phyloP scores from a whole-genome alignment of 2,329 filamentous ascomycete species.

The Trichoderma arundinaceum region DNA sequence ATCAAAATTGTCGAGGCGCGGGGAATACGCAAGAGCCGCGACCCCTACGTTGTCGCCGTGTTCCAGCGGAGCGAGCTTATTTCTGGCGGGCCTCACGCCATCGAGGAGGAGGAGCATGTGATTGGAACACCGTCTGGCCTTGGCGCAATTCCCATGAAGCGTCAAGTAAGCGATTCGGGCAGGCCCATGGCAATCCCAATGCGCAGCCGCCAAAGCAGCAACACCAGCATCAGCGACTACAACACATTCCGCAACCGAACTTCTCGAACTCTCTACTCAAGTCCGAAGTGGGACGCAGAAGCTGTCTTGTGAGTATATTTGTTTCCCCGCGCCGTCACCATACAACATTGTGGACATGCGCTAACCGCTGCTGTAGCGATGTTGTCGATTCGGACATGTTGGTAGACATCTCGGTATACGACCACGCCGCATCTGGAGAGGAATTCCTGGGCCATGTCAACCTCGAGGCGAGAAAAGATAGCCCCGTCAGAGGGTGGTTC shows the following conservation, averaged over 20 bases:
- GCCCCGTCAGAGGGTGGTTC: conserved; percentile 84
- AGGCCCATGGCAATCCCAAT: conserved; percentile 93
- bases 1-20: conserved; percentile 88
- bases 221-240: conserved; percentile 79
- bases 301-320: conserved; percentile 80
- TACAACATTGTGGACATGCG: conserved; percentile 21
- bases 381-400: conserved; percentile 90
- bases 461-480: conserved; percentile 70
- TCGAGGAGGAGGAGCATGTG: conserved; percentile 64
- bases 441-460: conserved; percentile 91
- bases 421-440: conserved; percentile 78
- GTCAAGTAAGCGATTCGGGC: conserved; percentile 80
- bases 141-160: conserved; percentile 65
- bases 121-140: conserved; percentile 54
- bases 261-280: conserved; percentile 66
- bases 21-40: conserved; percentile 78
- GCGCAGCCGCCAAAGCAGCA: conserved; percentile 95
- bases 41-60: conserved; percentile 94
- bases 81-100: conserved; percentile 76
- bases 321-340: not conserved
- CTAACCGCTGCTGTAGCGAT: conserved; percentile 63
- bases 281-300: conserved; percentile 94
- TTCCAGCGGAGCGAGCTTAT: conserved; percentile 98
- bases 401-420: conserved; percentile 93
- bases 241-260: conserved; percentile 65